Base-by-base conservation (phyloP, 1,284 basidiomycete species). In the Coniferiporia sulphurascens region DNA sequence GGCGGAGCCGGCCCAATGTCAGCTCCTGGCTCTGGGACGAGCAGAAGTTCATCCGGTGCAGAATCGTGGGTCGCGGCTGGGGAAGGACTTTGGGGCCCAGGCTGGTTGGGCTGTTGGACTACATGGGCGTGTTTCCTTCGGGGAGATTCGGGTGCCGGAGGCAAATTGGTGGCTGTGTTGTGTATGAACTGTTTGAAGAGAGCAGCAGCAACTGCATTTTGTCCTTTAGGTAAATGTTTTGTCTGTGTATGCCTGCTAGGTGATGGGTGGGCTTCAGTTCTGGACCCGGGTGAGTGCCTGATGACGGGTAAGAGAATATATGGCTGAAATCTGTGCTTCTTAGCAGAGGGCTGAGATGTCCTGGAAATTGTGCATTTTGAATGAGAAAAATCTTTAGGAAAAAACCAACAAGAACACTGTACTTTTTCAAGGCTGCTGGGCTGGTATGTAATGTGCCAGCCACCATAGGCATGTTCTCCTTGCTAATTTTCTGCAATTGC, bases 401-500 rank as follows among this genome's bases (percentile, higher is more conserved):
- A 10, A 41, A 41, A 15, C 12, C 44, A 46, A n/a, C 12, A 46
- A 19, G 19, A 38, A 19, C 8, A 9, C 35, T 21, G 9, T 52
- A 38, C 35, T 34, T 38, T 27, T 36, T 52, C 13, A 34, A 38
- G 34, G 35, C 34, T 36, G 50, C n/a, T 19, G 35, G 36, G 19
- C 32, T 36, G 10, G n/a, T 32, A 4, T 38, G 17, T 17, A 7
- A 13, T 1, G 4, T 21, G 9, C 21, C 32, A 7, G 10, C 8
- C 13, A 52, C 9, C 15, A 38, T n/a, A 38, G 50, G 35, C 34
- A 56, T 34, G 19, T 56, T 56, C 45, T 56, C 54, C n/a, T 56
- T 56, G 46, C 54, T 56, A 13, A 35, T 21, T 56, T 48, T 56
- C 44, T 32, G 44, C 8, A 48, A 22, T 32, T 46, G 27, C 7